Evolutionary conservation across 208 protist genomes (phyloP).

Genomic region (Naegleria fowleri): DNA sequence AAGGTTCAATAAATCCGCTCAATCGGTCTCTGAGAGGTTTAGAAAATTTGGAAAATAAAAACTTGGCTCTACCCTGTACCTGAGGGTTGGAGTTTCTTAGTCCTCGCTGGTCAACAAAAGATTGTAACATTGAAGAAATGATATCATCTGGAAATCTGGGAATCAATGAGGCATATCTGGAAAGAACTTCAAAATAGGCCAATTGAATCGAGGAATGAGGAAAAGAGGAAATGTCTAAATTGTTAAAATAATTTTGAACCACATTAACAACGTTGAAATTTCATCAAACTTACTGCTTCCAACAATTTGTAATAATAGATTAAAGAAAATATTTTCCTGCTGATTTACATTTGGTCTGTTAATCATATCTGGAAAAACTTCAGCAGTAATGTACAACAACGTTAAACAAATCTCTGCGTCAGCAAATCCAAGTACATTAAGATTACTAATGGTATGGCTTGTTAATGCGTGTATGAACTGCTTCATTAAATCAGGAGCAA

Average conservation of each 20-base stretch:
- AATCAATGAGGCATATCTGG: neutral
- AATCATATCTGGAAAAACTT: neutral
- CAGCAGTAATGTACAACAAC: neutral
- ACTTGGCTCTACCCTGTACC: neutral
- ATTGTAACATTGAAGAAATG: neutral
- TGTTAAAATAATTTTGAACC: no score
- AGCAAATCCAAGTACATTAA: neutral
- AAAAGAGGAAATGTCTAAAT: neutral
- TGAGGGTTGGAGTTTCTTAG: neutral
- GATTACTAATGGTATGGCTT: neutral
- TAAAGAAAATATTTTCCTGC: neutral
- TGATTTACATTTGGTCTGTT: neutral
- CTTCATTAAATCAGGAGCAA: neutral
- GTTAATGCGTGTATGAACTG: neutral
- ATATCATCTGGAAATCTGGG: neutral
- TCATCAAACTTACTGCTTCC: neutral
- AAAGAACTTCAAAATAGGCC: neutral
- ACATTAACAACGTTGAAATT: no score
- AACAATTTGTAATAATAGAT: neutral
- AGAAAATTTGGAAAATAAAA: slow-evolving; percentile 8
- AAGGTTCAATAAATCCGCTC: neutral
- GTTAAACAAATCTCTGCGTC: neutral
- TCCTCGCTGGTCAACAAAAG: slow-evolving; percentile 20
- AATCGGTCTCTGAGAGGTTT: neutral
- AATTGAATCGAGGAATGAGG: neutral